Evolutionary conservation across 1,139 yeast genomes (phyloP).

Genomic region (Casaregolazyma lundiana): DNA sequence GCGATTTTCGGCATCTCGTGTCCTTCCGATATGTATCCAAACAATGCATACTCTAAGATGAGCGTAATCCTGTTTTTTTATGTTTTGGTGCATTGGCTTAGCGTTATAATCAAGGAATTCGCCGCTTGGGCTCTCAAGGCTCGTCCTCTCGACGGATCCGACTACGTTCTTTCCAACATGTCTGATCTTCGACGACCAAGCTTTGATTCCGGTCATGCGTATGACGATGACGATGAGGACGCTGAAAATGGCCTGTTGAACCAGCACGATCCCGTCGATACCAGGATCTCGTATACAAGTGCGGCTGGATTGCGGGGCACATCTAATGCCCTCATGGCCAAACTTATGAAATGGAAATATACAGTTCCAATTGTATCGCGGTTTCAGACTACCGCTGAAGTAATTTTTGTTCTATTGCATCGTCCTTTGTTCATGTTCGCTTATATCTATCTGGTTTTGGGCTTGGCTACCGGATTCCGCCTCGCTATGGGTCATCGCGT

Average conservation of each 20-base stretch:
- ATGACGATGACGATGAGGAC: conserved; percentile 12
- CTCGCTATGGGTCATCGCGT: conserved; percentile 64
- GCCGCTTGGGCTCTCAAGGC: conserved; percentile 38
- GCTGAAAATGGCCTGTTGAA: conserved; percentile 8
- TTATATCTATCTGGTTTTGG: conserved; percentile 61
- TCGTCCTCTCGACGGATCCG: conserved; percentile 36
- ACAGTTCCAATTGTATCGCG: conserved; percentile 34
- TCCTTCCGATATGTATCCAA: conserved; percentile 66
- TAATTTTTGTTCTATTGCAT: conserved; percentile 52
- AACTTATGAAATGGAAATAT: conserved; percentile 26
- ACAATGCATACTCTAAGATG: conserved; percentile 67
- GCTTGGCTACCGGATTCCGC: conserved; percentile 66
- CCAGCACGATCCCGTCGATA: conserved; percentile 11
- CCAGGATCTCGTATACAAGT: background rate
- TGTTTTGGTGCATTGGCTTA: conserved; percentile 48
- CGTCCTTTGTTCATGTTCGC: conserved; percentile 63
- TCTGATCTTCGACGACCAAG: conserved; percentile 4
- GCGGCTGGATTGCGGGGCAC: conserved; percentile 18
- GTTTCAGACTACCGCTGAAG: conserved; percentile 36
- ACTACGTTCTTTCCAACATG: conserved; percentile 26
- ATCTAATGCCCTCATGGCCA: conserved; percentile 19
- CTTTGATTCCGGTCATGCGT: conserved; percentile 12
- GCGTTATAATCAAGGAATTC: conserved; percentile 46
- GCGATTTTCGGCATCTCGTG: conserved; percentile 57
- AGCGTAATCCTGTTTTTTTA: conserved; percentile 54